phyloP scores from a whole-genome alignment of 2,329 filamentous ascomycete species.

The Fusarium nematophilum region DNA sequence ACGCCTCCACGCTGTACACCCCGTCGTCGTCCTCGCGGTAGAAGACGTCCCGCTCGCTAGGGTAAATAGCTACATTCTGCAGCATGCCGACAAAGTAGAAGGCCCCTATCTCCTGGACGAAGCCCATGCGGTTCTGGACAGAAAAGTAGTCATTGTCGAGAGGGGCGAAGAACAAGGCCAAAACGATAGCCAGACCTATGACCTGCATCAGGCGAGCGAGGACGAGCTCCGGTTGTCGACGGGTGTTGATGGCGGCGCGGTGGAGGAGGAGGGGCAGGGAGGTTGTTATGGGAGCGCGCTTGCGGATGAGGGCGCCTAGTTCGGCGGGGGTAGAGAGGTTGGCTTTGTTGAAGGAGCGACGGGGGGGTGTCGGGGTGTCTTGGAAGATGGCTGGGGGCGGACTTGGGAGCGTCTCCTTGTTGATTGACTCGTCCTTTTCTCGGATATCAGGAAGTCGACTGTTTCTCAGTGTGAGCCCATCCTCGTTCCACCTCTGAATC shows the following conservation, averaged over 20 bases:
- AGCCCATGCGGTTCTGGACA: constrained; percentile 79
- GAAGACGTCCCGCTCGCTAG: constrained; percentile 78
- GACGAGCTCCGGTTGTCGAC: constrained; percentile 72
- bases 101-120: constrained; percentile 77
- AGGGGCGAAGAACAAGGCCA: constrained; percentile 78
- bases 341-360: constrained; percentile 56
- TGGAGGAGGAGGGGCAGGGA: constrained; percentile 76
- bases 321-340: constrained; percentile 75
- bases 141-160: constrained; percentile 75
- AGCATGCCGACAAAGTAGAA: constrained; percentile 83
- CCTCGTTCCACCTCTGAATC: constrained; percentile 66
- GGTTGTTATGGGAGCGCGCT: constrained; percentile 68
- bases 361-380: constrained; percentile 41
- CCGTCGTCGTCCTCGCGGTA: constrained; percentile 81
- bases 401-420: constrained; percentile 9
- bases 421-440: constrained; percentile 44
- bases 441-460: constrained; percentile 43
- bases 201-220: constrained; percentile 76
- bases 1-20: constrained; percentile 77
- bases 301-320: constrained; percentile 74
- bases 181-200: constrained; percentile 69
- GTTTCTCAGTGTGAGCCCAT: constrained; percentile 12
- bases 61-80: constrained; percentile 81
- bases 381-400: neutral
- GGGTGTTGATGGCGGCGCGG: constrained; percentile 76